Evolutionary conservation across 192 early-diverging fungal species (phyloP), one percentile per base, ranked within the genome.

Genomic region (Entomortierella beljakovae): DNA sequence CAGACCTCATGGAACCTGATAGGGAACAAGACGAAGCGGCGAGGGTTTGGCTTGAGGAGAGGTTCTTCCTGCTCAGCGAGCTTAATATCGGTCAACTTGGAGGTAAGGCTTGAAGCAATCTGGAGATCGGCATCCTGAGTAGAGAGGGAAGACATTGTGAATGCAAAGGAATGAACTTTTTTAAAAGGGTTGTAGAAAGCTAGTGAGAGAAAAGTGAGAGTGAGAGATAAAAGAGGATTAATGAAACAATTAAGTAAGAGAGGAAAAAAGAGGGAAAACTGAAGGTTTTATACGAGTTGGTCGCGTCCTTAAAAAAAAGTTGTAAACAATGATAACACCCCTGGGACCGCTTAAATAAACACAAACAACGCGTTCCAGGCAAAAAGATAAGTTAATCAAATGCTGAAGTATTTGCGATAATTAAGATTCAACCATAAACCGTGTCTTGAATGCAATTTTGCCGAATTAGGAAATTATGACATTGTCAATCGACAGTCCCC

Each of bases 1-100:
- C 96, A 98, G 72, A 96, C 90, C 70, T 97, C 95, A 80, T 92
- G 90, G 84, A 94, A 95, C 86, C 94, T 91, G 87, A 97, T 96
- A 40, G 96, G 96, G 82, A 98, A 96, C 68, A 98, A 89, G 50
- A 94, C 92, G 67, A 96, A 95, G 32, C 95, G 91, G 69, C 91
- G 88, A 31, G 92, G 91, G 85, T 92, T 94, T 38, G 90, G 82
- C 23, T 61, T 62, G 54, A 83, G 73, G 26, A 84, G 62, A 29
- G 82, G 82, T 54, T 84, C 82, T n/a, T 84, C 82, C 64, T 76
- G 75, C 42, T 79, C 75, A 33, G 61, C 29, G 49, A 79, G 28
- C 61, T 79, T 79, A 55, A 79, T 64, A 13, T 79, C 75, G 40
- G 52, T 64, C 60, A 79, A 28, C 56, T 79, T 79, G 35, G 53